Conservation (phyloP, 2,329 filamentous ascomycete genomes). For the Monilinia fructicola region DNA sequence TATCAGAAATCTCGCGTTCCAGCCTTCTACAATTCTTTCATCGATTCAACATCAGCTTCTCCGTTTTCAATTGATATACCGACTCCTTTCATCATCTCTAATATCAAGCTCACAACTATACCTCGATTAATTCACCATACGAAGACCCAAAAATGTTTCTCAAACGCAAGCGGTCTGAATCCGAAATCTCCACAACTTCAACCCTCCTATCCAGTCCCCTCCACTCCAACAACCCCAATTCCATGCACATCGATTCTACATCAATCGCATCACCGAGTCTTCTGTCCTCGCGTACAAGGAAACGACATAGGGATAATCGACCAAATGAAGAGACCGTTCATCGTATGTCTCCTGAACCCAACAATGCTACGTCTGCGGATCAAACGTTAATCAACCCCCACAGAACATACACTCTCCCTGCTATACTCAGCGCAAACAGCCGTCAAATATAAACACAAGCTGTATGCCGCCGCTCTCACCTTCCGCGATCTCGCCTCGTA, state of each 20-base stretch:
- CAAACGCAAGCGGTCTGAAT: slow-evolving; percentile 64
- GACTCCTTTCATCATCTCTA: background rate
- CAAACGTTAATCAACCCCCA: slow-evolving; percentile 26
- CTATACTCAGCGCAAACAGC: slow-evolving; percentile 58
- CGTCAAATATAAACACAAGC: slow-evolving; percentile 35
- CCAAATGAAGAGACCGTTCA: slow-evolving; percentile 53
- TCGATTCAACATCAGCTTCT: slow-evolving; percentile 11
- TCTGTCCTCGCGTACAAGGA: slow-evolving; percentile 58
- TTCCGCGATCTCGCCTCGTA: slow-evolving; percentile 28
- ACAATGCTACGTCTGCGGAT: background rate
- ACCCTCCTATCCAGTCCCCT: slow-evolving; percentile 44
- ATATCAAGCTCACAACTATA: background rate
- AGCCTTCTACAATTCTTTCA: slow-evolving; percentile 5
- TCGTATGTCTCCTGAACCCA: slow-evolving; percentile 30
- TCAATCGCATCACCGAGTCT: slow-evolving; percentile 44
- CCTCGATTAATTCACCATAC: background rate
- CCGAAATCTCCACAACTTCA: slow-evolving; percentile 53
- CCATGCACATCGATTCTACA: slow-evolving; percentile 41
- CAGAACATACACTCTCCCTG: slow-evolving; percentile 54
- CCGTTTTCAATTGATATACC: background rate
- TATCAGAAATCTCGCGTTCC: slow-evolving; percentile 6
- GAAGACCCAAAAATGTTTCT: slow-evolving; percentile 47
- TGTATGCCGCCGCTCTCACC: slow-evolving; percentile 25
- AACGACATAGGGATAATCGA: slow-evolving; percentile 59
- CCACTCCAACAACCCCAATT: slow-evolving; percentile 41